phyloP scores from a whole-genome alignment of 176 grass and related monocot species.

The Pontederia paniculata region DNA sequence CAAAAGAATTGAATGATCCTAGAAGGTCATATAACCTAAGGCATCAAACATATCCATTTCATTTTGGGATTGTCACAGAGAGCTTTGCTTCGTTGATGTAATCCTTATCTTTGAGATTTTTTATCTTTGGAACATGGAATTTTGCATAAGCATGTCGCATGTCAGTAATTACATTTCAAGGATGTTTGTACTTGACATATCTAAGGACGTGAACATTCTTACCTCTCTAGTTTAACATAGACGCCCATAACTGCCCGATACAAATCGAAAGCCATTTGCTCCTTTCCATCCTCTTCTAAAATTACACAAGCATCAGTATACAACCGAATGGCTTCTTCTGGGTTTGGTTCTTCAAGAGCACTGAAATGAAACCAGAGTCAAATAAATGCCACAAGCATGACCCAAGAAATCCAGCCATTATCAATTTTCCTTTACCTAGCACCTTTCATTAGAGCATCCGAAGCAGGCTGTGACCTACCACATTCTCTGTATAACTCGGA shows the following conservation, averaged over 20 bases:
- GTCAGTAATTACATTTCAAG: too few relatives aligned
- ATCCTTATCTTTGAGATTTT: too few relatives aligned
- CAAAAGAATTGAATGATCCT: too few relatives aligned
- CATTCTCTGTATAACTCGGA: conserved; percentile 90
- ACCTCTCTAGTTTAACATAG: conserved; percentile 76
- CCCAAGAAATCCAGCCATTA: not conserved
- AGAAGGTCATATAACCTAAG: too few relatives aligned
- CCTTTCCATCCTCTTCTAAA: conserved; percentile 94
- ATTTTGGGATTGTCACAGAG: too few relatives aligned
- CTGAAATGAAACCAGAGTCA: conserved; percentile 23
- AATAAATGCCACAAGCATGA: conserved; percentile 17
- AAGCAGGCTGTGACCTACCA: conserved; percentile 85
- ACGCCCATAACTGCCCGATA: conserved; percentile 60
- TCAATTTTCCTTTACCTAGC: conserved; percentile 44
- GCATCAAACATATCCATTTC: too few relatives aligned
- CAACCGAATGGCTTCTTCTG: conserved; percentile 76
- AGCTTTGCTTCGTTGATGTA: too few relatives aligned
- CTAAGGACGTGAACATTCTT: conserved; percentile 12
- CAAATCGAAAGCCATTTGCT: conserved; percentile 97
- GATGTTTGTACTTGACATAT: not conserved
- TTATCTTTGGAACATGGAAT: too few relatives aligned
- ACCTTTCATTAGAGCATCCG: conserved; percentile 93
- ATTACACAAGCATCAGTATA: conserved; percentile 68
- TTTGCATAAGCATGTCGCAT: too few relatives aligned
- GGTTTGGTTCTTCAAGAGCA: conserved; percentile 74